A percentile compares a stretch with the other conserved stretches of the same genome.
These are phyloP conservation scores for Boletales sp. DNA, from an alignment of 768 basidiomycete genomes.

Conservation along the genomic window DNA sequence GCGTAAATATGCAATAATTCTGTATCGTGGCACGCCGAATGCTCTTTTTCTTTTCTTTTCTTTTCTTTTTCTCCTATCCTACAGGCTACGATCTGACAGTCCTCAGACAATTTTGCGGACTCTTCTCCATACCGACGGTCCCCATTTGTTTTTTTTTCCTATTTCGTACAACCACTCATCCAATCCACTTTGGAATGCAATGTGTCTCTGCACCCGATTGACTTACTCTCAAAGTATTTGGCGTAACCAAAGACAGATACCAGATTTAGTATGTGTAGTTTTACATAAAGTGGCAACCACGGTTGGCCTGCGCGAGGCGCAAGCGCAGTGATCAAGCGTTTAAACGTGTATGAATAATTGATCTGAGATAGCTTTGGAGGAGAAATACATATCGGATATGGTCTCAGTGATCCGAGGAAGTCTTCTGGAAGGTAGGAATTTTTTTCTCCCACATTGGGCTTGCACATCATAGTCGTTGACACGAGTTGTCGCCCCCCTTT, in stretches of 20 bases:
- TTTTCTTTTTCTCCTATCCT: too few species aligned
- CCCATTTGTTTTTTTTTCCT: too few species aligned
- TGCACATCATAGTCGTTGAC: too few species aligned
- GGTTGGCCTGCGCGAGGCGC: too few species aligned
- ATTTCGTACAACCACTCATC: too few species aligned
- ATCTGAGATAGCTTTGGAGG: background rate
- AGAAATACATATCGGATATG: background rate
- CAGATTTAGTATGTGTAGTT: conserved; percentile 30
- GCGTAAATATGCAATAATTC: too few species aligned
- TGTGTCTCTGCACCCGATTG: background rate
- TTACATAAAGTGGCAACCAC: background rate
- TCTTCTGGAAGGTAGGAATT: background rate
- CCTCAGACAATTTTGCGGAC: too few species aligned
- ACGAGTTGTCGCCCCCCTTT: too few species aligned
- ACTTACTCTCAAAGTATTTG: background rate
- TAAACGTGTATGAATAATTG: background rate
- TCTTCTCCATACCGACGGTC: too few species aligned
- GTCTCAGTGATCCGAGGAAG: background rate
- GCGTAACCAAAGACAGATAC: conserved; percentile 3
- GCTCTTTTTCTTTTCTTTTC: too few species aligned
- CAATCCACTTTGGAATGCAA: background rate
- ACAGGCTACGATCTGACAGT: too few species aligned
- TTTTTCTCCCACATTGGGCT: background rate
- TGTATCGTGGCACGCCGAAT: too few species aligned
- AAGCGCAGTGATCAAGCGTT: background rate